Percentiles rank a stretch among this genome's conserved stretches.
Evolutionary conservation across 2,329 filamentous ascomycete species (phyloP).

Genomic region (Uncinocarpus reesii): DNA sequence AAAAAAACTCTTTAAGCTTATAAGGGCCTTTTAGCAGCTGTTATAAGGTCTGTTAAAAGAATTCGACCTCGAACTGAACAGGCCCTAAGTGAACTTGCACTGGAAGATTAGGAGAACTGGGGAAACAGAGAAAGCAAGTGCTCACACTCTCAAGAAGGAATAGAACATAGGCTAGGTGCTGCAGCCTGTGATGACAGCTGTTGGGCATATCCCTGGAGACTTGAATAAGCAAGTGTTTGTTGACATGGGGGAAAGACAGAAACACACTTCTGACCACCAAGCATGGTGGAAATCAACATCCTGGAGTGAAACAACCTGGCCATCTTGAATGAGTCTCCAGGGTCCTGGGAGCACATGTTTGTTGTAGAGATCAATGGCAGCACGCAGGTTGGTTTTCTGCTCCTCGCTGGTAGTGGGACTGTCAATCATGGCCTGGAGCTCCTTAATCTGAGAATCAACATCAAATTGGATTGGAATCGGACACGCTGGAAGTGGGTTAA

Average conservation of each 20-base stretch:
- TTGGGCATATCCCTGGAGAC: constrained; percentile 10
- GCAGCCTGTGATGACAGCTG: constrained; percentile 1
- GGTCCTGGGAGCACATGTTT: constrained; percentile 6
- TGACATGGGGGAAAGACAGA: not conserved
- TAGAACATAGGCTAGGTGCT: not conserved
- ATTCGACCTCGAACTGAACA: too few relatives aligned
- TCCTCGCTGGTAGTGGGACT: constrained; percentile 7
- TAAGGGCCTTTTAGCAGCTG: not conserved
- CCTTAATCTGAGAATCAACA: constrained; percentile 7
- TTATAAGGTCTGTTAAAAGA: not conserved
- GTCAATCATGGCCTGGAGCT: constrained; percentile 14
- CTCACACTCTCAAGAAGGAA: not conserved
- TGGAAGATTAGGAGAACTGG: not conserved
- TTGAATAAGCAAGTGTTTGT: not conserved
- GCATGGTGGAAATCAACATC: constrained; percentile 8
- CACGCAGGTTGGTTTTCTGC: constrained; percentile 13
- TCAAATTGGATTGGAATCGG: constrained; percentile 13
- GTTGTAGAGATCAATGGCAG: constrained; percentile 13
- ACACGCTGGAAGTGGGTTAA: constrained; percentile 11
- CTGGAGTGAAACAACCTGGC: constrained; percentile 9
- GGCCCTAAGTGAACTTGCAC: constrained; percentile 1
- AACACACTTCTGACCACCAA: constrained; percentile 11
- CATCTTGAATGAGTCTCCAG: not conserved
- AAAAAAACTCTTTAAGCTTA: not conserved
- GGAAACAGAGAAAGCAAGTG: not conserved